phyloP scores from a whole-genome alignment of 768 basidiomycete species.

The Lactarius deliciosus region DNA sequence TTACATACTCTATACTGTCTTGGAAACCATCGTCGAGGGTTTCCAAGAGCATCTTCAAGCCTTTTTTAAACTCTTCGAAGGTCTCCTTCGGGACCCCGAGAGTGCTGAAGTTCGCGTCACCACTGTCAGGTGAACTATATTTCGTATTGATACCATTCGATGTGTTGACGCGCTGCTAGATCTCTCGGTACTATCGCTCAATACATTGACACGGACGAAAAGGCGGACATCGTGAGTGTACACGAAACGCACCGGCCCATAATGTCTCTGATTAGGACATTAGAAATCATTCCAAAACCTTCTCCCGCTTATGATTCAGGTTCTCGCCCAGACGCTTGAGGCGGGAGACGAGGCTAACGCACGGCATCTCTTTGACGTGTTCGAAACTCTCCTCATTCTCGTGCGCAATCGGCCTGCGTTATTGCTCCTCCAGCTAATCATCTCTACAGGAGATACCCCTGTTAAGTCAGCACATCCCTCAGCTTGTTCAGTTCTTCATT shows the following conservation, averaged over 20 bases:
- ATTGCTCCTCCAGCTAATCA: background rate
- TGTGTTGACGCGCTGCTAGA: slow-evolving; percentile 38
- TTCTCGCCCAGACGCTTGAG: slow-evolving; percentile 82
- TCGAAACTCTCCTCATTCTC: slow-evolving; percentile 93
- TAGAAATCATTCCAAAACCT: slow-evolving; percentile 86
- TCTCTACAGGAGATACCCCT: slow-evolving; percentile 83
- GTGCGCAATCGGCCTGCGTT: slow-evolving; percentile 42
- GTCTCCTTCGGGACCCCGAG: slow-evolving; percentile 75
- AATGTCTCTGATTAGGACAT: slow-evolving; percentile 8
- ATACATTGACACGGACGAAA: slow-evolving; percentile 87
- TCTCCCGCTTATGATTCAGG: slow-evolving; percentile 84
- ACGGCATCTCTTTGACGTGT: slow-evolving; percentile 89
- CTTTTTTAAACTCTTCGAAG: slow-evolving; percentile 78
- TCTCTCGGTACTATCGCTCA: slow-evolving; percentile 92
- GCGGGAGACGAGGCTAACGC: slow-evolving; percentile 76
- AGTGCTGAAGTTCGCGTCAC: slow-evolving; percentile 89
- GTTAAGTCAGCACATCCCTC: slow-evolving; percentile 81
- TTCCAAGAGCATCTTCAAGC: slow-evolving; percentile 71
- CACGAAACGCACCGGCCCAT: slow-evolving; percentile 3
- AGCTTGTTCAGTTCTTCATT: slow-evolving; percentile 87
- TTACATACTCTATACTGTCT: slow-evolving; percentile 85
- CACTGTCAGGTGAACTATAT: slow-evolving; percentile 63
- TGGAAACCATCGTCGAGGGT: slow-evolving; percentile 90
- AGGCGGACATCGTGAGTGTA: slow-evolving; percentile 72
- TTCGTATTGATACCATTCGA: background rate